Percentiles rank a stretch among this genome's conserved stretches.
These are phyloP conservation scores for Mycosarcoma maydis DNA, from an alignment of 1,284 basidiomycete species.

Conservation along the genomic window DNA sequence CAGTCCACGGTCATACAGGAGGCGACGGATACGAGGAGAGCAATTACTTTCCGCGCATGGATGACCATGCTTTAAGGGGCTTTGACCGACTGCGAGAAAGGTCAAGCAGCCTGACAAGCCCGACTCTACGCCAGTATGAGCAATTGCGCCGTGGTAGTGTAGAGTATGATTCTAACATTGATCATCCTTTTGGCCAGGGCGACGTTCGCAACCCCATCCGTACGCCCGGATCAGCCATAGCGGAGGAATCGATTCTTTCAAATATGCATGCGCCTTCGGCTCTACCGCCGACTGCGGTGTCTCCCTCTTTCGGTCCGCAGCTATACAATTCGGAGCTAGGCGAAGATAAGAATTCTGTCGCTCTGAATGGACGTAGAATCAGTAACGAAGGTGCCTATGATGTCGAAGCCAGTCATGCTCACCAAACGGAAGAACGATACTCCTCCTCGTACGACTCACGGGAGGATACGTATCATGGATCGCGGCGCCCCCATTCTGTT, in stretches of 20 bases:
- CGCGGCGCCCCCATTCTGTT: too few species aligned
- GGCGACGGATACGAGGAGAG: slow-evolving; percentile 23
- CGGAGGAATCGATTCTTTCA: slow-evolving; percentile 1
- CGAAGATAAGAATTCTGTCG: slow-evolving; percentile 1
- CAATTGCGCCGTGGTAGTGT: background rate
- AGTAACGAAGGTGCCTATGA: background rate
- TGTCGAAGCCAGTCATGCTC: background rate
- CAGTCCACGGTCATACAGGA: slow-evolving; percentile 2
- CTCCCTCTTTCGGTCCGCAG: slow-evolving; percentile 26
- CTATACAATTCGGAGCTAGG: slow-evolving; percentile 6
- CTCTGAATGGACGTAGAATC: slow-evolving; percentile 7
- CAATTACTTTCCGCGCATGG: slow-evolving; percentile 38
- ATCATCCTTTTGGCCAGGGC: slow-evolving; percentile 8
- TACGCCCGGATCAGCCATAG: slow-evolving; percentile 14
- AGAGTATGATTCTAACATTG: background rate
- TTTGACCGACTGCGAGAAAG: slow-evolving; percentile 7
- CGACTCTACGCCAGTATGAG: slow-evolving; percentile 20
- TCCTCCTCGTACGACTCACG: too few species aligned
- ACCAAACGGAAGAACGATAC: background rate
- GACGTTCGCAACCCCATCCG: slow-evolving; percentile 1
- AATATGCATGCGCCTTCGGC: slow-evolving; percentile 15
- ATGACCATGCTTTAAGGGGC: background rate
- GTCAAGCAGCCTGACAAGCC: slow-evolving; percentile 23
- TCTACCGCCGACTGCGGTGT: slow-evolving; percentile 11
- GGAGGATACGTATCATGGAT: too few species aligned